Evolutionary conservation across 2,329 filamentous ascomycete species (phyloP).

Genomic region (Scolecobasidium constrictum): DNA sequence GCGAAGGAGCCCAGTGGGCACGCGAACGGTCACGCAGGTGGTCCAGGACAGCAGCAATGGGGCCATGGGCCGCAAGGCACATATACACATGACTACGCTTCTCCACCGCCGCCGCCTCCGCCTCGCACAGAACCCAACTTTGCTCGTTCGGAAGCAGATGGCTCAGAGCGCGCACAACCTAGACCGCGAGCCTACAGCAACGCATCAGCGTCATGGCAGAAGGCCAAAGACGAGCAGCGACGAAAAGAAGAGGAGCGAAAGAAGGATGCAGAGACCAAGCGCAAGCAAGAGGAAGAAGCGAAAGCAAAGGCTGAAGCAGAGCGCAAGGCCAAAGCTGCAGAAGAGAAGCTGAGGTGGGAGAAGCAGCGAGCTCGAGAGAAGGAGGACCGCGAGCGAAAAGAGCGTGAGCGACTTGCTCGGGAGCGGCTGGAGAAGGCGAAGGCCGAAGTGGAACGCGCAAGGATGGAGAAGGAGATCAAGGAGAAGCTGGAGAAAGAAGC

Average conservation of each 20-base stretch:
- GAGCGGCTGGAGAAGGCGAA: conserved; percentile 10
- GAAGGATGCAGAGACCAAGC: conserved; percentile 4
- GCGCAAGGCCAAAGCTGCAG: conserved; percentile 9
- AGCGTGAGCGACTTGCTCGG: conserved; percentile 7
- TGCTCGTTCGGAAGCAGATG: conserved; percentile 7
- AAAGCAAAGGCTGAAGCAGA: conserved; percentile 9
- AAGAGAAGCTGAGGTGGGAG: conserved; percentile 11
- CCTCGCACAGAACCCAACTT: conserved; percentile 6
- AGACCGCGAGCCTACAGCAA: conserved; percentile 5
- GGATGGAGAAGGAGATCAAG: conserved; percentile 5
- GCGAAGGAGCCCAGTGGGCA: neutral
- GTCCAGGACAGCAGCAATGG: neutral
- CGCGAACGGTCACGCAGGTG: neutral
- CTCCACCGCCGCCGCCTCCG: conserved; percentile 5
- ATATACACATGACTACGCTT: neutral
- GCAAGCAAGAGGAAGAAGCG: conserved; percentile 8
- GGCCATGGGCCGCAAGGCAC: conserved; percentile 1
- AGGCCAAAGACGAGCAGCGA: conserved; percentile 10
- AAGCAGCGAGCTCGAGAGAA: conserved; percentile 10
- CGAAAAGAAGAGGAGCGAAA: conserved; percentile 9
- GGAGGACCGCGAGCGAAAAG: conserved; percentile 11
- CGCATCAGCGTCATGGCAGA: conserved; percentile 10
- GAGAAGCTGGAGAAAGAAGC: conserved; percentile 12
- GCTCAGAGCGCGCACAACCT: conserved; percentile 6
- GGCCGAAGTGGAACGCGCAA: conserved; percentile 11